Conservation (phyloP, 1,139 yeast genomes). For the Scheffersomyces parashehatae region DNA sequence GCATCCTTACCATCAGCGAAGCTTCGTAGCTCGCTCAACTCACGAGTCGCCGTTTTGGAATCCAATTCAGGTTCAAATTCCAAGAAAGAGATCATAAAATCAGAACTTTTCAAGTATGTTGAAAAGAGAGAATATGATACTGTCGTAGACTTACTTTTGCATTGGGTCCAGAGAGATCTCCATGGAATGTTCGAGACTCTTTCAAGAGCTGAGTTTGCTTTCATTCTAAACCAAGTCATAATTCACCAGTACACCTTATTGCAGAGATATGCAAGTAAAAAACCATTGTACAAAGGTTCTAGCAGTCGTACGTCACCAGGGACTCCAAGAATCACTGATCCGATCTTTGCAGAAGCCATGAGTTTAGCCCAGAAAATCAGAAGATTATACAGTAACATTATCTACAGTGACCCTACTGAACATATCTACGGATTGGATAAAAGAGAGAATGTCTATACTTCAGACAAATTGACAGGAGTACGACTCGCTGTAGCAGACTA, state of each 20-base stretch:
- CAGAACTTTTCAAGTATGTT: conserved; percentile 17
- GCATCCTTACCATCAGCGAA: too few species aligned
- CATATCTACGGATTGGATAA: conserved; percentile 22
- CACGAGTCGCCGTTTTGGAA: too few species aligned
- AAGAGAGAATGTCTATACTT: conserved; percentile 20
- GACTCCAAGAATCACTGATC: conserved; percentile 3
- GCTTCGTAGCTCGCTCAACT: too few species aligned
- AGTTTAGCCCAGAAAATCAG: conserved; percentile 24
- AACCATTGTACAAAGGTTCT: not conserved
- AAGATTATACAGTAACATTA: conserved; percentile 26
- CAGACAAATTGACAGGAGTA: conserved; percentile 20
- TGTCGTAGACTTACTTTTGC: conserved; percentile 22
- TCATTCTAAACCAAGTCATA: conserved; percentile 12
- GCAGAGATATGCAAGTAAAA: not conserved
- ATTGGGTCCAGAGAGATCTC: conserved; percentile 13
- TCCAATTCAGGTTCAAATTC: not conserved
- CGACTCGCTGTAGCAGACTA: conserved; percentile 30
- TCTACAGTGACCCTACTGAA: conserved; percentile 20
- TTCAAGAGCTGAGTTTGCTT: not conserved
- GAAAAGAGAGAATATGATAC: conserved; percentile 18
- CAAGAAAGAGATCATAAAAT: conserved; percentile 8
- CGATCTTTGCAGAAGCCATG: conserved; percentile 9
- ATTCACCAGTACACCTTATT: conserved; percentile 18
- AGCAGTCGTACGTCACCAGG: not conserved
- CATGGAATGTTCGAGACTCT: conserved; percentile 1